Evolutionary conservation across 768 basidiomycete species (phyloP), one percentile per base, ranked within the genome.

Genomic region (Kwoniella heveanensis): DNA sequence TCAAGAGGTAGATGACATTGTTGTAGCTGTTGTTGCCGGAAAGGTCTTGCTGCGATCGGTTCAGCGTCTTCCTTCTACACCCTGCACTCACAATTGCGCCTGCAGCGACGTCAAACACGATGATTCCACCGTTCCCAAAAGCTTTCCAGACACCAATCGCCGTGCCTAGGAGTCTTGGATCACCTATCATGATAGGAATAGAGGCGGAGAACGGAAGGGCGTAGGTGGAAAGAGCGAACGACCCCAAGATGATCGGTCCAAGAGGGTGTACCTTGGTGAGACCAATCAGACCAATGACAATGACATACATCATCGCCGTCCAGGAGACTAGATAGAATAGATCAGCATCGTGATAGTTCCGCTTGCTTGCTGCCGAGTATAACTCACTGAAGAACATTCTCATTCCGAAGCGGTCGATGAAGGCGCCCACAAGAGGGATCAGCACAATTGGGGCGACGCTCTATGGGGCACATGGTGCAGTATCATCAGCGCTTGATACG

Each of bases 61-160:
- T 37, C 57, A 54, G 25, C 55, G 55, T 54, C 36, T 60, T 58
- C 47, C n/a, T 27, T 21, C 10, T 22, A 10, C 1, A 27, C n/a
- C n/a, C n/a, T n/a, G 5, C 1, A 48, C 49, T 63, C 55, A 64
- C 50, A 57, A 66, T 70, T 5, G 69, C 69, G 8, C 69, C 69
- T n/a, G 66, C 62, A 2, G 65, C 65, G 17, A 70, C 60, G 10
- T 70, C 69, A 2, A 70, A 37, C 13, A 70, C 52, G 24, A 66
- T 70, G 21, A 58, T 60, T 2, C 63, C 63, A 8, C 62, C 50
- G 65, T 64, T 62, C 24, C 63, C 67, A 60, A 77, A 77, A 19
- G 73, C 65, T 44, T 73, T 74, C 76, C 76, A 77, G 3, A 77
- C 63, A 0, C 76, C 76, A 48, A 71, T 69, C 1, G 76, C 76